Conservation (phyloP, 2,329 filamentous ascomycete genomes). For the Diplodia scrobiculata region DNA sequence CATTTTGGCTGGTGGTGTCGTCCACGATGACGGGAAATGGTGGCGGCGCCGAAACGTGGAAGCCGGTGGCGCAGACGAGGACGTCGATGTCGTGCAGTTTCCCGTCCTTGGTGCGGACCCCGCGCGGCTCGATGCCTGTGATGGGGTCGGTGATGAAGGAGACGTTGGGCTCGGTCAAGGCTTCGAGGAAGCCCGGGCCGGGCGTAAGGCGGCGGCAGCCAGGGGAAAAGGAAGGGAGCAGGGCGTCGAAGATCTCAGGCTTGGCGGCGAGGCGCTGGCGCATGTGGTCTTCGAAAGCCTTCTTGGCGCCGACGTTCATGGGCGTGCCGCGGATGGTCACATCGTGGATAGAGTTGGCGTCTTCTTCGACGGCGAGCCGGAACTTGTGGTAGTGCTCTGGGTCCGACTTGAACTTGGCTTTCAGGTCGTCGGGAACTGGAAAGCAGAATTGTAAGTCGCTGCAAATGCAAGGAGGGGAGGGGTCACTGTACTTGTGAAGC, state of each 20-base stretch:
- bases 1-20: constrained; percentile 23
- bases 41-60: constrained; percentile 45
- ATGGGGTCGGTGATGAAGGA: constrained; percentile 44
- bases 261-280: constrained; percentile 41
- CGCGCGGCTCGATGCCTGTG: constrained; percentile 42
- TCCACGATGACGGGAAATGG: constrained; percentile 41
- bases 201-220: constrained; percentile 56
- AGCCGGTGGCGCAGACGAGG: constrained; percentile 52
- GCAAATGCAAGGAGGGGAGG: neutral
- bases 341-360: constrained; percentile 39
- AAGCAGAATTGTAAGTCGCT: neutral
- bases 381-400: constrained; percentile 41
- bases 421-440: constrained; percentile 35
- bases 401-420: constrained; percentile 37
- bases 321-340: constrained; percentile 43
- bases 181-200: constrained; percentile 56
- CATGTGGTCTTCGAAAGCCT: constrained; percentile 49
- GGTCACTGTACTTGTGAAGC: constrained; percentile 31
- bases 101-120: constrained; percentile 48
- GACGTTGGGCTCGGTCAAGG: constrained; percentile 48
- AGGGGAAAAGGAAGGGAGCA: constrained; percentile 49
- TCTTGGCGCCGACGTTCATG: constrained; percentile 43
- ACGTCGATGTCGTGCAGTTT: constrained; percentile 46
- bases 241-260: constrained; percentile 47
- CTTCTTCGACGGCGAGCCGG: constrained; percentile 40